phyloP scores from a whole-genome alignment of 805 yeast genomes.

The Ascoidea asiatica region DNA sequence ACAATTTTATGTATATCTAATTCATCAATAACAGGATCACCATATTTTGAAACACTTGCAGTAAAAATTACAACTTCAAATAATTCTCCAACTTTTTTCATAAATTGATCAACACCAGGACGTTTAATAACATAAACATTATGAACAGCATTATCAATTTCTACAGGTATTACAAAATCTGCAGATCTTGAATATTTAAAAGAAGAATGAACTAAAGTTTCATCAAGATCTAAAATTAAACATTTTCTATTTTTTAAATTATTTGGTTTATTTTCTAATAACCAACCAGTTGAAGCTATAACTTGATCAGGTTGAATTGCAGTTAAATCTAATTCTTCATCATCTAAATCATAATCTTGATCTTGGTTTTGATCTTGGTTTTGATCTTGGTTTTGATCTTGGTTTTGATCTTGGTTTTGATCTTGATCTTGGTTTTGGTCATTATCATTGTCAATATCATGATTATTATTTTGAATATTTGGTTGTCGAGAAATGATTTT shows the following conservation, averaged over 20 bases:
- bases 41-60: conserved; percentile 90
- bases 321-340: conserved; percentile 41
- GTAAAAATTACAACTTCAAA: conserved; percentile 96
- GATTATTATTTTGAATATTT: too few relatives aligned
- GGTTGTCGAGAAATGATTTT: neutral
- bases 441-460: conserved; percentile 1
- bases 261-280: conserved; percentile 42
- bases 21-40: conserved; percentile 87
- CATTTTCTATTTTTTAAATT: conserved; percentile 60
- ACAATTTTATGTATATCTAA: conserved; percentile 60
- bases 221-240: conserved; percentile 84
- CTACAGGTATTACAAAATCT: conserved; percentile 95
- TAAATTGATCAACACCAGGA: conserved; percentile 95
- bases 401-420: conserved; percentile 11
- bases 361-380: conserved; percentile 10
- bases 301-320: conserved; percentile 62
- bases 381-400: conserved; percentile 15
- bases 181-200: conserved; percentile 86
- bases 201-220: conserved; percentile 90
- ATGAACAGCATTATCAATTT: conserved; percentile 83
- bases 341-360: conserved; percentile 14
- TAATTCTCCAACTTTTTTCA: conserved; percentile 67
- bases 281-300: conserved; percentile 48
- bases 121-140: conserved; percentile 93
- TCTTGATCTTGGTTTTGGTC: too few relatives aligned